phyloP scores from a whole-genome alignment of 169 alveolate genomes.

The Eimeria maxima region DNA sequence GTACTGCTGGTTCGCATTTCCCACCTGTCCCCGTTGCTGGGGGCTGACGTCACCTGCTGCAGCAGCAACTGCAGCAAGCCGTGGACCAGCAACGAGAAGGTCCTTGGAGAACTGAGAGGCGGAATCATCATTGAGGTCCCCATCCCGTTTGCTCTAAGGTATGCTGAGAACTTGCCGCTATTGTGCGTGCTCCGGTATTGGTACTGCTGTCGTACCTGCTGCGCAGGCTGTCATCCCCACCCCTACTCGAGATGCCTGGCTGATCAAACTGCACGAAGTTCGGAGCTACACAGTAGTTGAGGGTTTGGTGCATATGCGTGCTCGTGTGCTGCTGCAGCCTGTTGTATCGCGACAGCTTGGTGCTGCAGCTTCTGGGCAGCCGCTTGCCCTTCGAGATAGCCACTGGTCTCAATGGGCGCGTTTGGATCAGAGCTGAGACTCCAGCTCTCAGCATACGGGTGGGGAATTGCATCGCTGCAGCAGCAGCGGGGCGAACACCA shows the following conservation, averaged over 20 bases:
- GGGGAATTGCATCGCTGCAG: constrained; percentile 63
- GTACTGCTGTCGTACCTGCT: background rate
- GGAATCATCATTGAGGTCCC: constrained; percentile 74
- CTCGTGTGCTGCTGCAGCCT: constrained; percentile 48
- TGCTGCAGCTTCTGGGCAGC: constrained; percentile 69
- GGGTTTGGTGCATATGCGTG: background rate
- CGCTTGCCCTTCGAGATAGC: constrained; percentile 69
- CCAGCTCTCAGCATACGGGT: constrained; percentile 54
- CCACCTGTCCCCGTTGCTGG: constrained; percentile 49
- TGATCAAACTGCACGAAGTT: background rate
- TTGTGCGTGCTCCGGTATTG: background rate
- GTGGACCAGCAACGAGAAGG: constrained; percentile 77
- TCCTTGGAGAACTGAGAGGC: constrained; percentile 71
- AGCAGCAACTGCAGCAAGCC: constrained; percentile 81
- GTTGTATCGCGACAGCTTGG: constrained; percentile 54
- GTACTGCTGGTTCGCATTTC: constrained; percentile 72
- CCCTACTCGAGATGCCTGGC: background rate
- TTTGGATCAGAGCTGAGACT: constrained; percentile 66
- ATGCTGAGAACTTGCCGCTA: background rate
- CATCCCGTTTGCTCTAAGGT: constrained; percentile 75
- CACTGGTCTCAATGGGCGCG: constrained; percentile 70
- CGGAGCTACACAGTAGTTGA: background rate
- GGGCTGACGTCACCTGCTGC: constrained; percentile 78
- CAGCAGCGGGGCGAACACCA: constrained; percentile 65
- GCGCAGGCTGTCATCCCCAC: background rate